A percentile compares a stretch with the other conserved stretches of the same genome.
phyloP scores from a whole-genome alignment of 2,329 filamentous ascomycete species.

The Fusarium sp. region DNA sequence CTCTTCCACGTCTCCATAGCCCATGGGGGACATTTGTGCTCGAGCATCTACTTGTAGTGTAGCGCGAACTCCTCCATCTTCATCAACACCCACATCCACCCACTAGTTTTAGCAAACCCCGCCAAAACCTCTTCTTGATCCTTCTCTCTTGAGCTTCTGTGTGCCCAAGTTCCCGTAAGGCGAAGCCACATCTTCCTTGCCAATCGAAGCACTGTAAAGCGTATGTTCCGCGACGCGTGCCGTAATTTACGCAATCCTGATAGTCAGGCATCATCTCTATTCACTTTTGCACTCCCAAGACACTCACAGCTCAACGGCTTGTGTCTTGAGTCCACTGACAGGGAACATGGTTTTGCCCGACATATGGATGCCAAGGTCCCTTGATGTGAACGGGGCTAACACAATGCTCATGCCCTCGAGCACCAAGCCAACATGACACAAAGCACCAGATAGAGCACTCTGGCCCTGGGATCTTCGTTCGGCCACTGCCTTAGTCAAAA shows the following conservation, averaged over 20 bases:
- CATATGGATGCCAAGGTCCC: conserved; percentile 29
- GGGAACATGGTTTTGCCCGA: conserved; percentile 30
- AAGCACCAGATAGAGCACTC: conserved; percentile 6
- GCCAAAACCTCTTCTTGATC: conserved; percentile 22
- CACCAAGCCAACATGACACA: conserved; percentile 21
- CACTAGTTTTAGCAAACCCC: conserved; percentile 24
- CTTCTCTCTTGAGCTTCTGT: conserved; percentile 2
- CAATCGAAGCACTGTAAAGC: neutral
- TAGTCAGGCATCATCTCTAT: neutral
- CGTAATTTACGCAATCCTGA: neutral
- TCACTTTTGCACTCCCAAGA: neutral
- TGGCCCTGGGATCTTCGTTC: conserved; percentile 9
- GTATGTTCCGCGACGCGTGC: neutral
- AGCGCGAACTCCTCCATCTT: conserved; percentile 23
- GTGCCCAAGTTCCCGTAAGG: neutral
- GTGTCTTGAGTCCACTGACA: conserved; percentile 12
- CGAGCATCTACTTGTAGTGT: conserved; percentile 19
- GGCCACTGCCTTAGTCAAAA: neutral
- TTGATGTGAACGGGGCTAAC: conserved; percentile 18
- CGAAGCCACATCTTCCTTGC: neutral
- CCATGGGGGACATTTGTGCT: conserved; percentile 20
- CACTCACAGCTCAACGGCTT: conserved; percentile 2
- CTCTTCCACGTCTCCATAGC: conserved; percentile 5
- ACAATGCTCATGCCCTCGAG: conserved; percentile 15
- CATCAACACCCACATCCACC: conserved; percentile 15